Evolutionary conservation across 2,329 filamentous ascomycete genomes (phyloP), one percentile per base, ranked within the genome.

Genomic region (Sphaceloma murrayae): DNA sequence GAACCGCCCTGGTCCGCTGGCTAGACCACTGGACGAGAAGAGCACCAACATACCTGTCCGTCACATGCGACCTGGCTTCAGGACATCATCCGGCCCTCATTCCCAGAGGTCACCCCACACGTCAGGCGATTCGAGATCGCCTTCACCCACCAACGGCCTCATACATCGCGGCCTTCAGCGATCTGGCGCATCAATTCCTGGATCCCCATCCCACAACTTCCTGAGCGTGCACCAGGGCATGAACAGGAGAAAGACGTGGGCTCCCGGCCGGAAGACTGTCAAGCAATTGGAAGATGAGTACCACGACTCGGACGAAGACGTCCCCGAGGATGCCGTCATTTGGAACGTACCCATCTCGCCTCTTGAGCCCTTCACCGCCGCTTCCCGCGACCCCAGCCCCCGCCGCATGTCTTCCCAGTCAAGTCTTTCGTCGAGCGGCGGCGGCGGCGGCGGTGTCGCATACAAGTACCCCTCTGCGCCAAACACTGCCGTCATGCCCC

Each of bases 301-400:
- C 53, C 82, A 88, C 52, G 81, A 87, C 44, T 79, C 77, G 44
- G 82, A 87, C 55, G 77, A 85, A 49, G 72, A 74, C 46, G 80
- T 91, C 21, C 85, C 85, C 0, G 83, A 88, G 18, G 83, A 85
- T 44, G 74, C 84, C 17, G 73, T 87, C 43, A 73, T 91, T 34
- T 83, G 85, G 63, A 91, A 91, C 51, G 80, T 91, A 2, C 85
- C 85, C 4, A 77, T 91, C 34, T 88, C 84, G 0, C 85, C 85
- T 9, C 62, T 64, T 17, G 60, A 61, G 27, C 45, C 50, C 14
- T 43, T 54, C n/a, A 50, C 24, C 53, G 39, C 53, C 50, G 30
- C 46, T 5, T 48, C 51, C 1, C 45, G 46, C 22, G 49, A 48
- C 29, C 56, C 57, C 22, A 62, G 58, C 47, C 60, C 60, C 31